phyloP scores from a whole-genome alignment of 2,329 filamentous ascomycete genomes.

The Cercospora sp. region DNA sequence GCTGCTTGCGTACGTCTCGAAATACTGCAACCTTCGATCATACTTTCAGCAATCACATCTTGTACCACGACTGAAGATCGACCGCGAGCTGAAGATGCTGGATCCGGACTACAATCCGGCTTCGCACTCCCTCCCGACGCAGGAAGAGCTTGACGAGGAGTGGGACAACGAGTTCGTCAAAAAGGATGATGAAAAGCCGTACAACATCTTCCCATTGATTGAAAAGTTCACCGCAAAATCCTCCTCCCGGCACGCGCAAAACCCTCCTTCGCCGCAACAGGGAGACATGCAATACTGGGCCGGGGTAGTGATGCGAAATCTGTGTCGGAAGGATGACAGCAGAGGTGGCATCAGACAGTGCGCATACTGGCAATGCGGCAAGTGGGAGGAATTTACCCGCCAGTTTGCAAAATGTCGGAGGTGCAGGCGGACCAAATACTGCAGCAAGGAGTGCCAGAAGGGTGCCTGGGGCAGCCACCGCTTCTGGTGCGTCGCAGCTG shows the following conservation, averaged over 20 bases:
- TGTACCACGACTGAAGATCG: constrained; percentile 87
- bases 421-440: constrained; percentile 87
- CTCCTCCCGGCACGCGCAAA: constrained; percentile 70
- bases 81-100: constrained; percentile 75
- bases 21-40: constrained; percentile 92
- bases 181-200: constrained; percentile 35
- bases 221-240: constrained; percentile 92
- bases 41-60: constrained; percentile 96
- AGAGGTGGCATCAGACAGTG: constrained; percentile 94
- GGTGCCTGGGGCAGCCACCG: constrained; percentile 97
- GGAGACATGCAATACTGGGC: constrained; percentile 96
- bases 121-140: constrained; percentile 39
- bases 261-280: constrained; percentile 48
- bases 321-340: constrained; percentile 96
- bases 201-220: constrained; percentile 93
- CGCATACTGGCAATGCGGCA: constrained; percentile 96
- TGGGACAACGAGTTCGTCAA: constrained; percentile 82
- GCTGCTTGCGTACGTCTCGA: constrained; percentile 93
- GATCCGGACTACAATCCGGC: constrained; percentile 64
- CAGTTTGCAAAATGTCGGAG: constrained; percentile 98
- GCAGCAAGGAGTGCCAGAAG: constrained; percentile 99
- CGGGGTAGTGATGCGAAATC: constrained; percentile 96
- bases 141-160: constrained; percentile 66
- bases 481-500: constrained; percentile 90
- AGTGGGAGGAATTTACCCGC: constrained; percentile 95